Evolutionary conservation across 805 yeast genomes (phyloP).

Genomic region (Yamadazyma nakazawae): DNA sequence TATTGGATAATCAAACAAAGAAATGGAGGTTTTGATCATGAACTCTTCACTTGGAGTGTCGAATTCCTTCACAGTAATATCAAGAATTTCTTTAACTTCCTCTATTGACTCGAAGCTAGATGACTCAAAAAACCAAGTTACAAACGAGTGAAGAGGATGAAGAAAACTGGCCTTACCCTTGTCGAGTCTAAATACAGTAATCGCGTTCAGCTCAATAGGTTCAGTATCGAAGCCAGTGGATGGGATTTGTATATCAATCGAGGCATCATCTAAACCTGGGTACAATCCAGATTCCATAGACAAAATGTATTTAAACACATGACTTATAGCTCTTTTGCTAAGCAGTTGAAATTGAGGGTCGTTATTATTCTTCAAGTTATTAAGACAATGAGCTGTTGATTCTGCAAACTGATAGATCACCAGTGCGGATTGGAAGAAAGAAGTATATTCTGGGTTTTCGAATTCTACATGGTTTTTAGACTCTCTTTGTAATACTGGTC

Average conservation of each 20-base stretch:
- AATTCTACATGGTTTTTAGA: conserved; percentile 82
- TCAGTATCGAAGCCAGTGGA: conserved; percentile 19
- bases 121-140: conserved; percentile 68
- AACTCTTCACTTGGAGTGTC: neutral
- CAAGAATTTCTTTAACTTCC: conserved; percentile 16
- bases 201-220: conserved; percentile 18
- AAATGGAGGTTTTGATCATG: conserved; percentile 15
- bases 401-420: conserved; percentile 64
- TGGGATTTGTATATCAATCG: conserved; percentile 23
- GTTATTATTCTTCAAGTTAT: conserved; percentile 16
- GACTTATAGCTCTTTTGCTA: conserved; percentile 23
- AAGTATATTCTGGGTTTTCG: conserved; percentile 80
- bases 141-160: conserved; percentile 75
- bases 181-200: conserved; percentile 26
- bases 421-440: conserved; percentile 65
- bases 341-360: conserved; percentile 14
- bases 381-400: conserved; percentile 46
- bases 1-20: conserved; percentile 68
- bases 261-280: conserved; percentile 26
- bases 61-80: conserved; percentile 6
- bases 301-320: conserved; percentile 28
- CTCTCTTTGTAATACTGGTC: conserved; percentile 72
- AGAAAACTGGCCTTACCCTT: conserved; percentile 59
- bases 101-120: conserved; percentile 26
- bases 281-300: conserved; percentile 26